Percentiles rank a stretch among this genome's conserved stretches.
These are phyloP conservation scores for Vairimorpha ceranae DNA, from an alignment of 371 early-diverging fungal species.

Conservation along the genomic window DNA sequence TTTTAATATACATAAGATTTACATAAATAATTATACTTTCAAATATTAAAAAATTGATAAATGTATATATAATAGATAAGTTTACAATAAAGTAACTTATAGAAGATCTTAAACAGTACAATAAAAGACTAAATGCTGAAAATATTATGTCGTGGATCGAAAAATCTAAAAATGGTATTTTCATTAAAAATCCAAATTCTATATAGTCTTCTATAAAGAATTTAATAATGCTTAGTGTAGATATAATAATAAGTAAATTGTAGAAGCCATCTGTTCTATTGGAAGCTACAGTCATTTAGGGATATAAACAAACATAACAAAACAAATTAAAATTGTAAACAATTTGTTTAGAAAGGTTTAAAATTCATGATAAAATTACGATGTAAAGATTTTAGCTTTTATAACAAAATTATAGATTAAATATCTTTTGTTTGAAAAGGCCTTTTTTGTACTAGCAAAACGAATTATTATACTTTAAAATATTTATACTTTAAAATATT, in stretches of 20 bases:
- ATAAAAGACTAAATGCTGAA: not conserved
- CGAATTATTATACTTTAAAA: no score
- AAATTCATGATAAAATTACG: no score
- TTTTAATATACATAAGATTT: slow-evolving; percentile 4
- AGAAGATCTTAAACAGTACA: slow-evolving; percentile 1
- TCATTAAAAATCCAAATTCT: slow-evolving; percentile 34
- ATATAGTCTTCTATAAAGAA: slow-evolving; percentile 35
- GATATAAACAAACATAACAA: no score
- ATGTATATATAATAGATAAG: not conserved
- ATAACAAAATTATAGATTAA: no score
- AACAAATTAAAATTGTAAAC: no score
- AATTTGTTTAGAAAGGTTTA: no score
- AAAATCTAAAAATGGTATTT: slow-evolving; percentile 20
- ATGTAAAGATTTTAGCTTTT: no score
- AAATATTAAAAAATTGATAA: not conserved
- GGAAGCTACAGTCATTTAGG: not conserved
- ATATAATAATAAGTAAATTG: slow-evolving; percentile 24
- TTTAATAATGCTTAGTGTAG: slow-evolving; percentile 26
- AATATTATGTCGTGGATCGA: not conserved
- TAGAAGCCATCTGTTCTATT: slow-evolving; percentile 13
- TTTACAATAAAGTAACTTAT: slow-evolving; percentile 22
- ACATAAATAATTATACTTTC: not conserved
- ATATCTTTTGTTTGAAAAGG: no score
- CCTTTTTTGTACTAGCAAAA: no score
- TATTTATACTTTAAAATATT: no score